Conservation (phyloP, 2,329 filamentous ascomycete genomes). For the Pseudocercospora fuligena region DNA sequence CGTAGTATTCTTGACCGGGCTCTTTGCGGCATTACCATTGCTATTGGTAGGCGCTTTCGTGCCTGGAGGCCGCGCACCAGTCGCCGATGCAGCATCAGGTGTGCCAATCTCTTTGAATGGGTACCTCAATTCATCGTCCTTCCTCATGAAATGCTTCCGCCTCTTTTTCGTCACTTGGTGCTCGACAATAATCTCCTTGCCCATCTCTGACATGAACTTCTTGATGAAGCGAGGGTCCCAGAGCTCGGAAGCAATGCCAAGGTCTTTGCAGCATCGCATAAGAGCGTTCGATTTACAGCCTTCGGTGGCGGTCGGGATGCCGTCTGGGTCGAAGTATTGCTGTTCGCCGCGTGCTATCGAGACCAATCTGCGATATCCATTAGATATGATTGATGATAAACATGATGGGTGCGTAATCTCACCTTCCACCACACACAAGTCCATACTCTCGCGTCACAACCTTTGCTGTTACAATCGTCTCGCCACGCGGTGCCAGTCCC, state of each 20-base stretch:
- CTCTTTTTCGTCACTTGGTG: constrained; percentile 85
- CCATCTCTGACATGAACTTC: constrained; percentile 74
- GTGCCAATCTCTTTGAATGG: constrained; percentile 60
- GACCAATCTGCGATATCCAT: constrained; percentile 68
- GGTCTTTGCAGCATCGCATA: constrained; percentile 97
- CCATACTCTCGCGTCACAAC: constrained; percentile 90
- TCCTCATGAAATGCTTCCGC: constrained; percentile 83
- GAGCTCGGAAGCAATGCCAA: constrained; percentile 90
- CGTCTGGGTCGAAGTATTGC: constrained; percentile 86
- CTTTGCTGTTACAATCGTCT: constrained; percentile 82
- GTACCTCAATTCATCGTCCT: constrained; percentile 74
- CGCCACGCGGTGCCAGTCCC: constrained; percentile 87
- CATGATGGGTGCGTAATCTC: constrained; percentile 41
- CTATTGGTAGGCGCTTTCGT: background rate
- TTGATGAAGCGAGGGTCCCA: constrained; percentile 95
- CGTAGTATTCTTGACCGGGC: constrained; percentile 3
- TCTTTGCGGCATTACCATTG: background rate
- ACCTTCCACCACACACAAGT: constrained; percentile 86
- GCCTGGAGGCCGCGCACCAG: background rate
- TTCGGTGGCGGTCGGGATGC: constrained; percentile 91
- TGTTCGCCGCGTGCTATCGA: constrained; percentile 93
- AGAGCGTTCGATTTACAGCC: constrained; percentile 99
- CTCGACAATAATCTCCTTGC: constrained; percentile 86
- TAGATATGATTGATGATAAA: constrained; percentile 2
- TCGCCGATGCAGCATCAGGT: background rate